Evolutionary conservation across 768 basidiomycete species (phyloP).

Genomic region (Kwoniella sp.): DNA sequence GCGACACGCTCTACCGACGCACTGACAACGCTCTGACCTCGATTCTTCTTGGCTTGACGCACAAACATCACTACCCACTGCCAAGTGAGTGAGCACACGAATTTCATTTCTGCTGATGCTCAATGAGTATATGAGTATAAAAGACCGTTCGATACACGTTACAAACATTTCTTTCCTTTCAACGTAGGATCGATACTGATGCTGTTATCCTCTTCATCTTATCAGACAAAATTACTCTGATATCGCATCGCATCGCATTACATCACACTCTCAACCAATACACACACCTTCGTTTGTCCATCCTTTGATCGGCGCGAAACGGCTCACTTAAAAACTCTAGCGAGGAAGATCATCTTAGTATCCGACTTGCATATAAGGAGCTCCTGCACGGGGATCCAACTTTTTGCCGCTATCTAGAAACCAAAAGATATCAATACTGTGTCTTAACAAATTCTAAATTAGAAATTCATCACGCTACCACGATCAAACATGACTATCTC

Average conservation of each 20-base stretch:
- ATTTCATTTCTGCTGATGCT: too few relatives aligned
- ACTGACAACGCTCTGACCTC: neutral
- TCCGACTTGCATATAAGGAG: too few relatives aligned
- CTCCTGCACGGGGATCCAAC: too few relatives aligned
- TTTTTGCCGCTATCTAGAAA: neutral
- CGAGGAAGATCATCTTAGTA: too few relatives aligned
- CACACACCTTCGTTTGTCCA: neutral
- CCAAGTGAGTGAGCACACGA: too few relatives aligned
- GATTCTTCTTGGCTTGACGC: constrained; percentile 1
- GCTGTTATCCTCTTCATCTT: neutral
- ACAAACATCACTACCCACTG: neutral
- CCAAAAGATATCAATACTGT: neutral
- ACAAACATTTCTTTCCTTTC: too few relatives aligned
- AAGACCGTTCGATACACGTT: too few relatives aligned
- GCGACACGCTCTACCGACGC: neutral
- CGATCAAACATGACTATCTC: neutral
- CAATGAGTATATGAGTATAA: too few relatives aligned
- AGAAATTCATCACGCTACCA: neutral
- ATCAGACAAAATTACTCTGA: too few relatives aligned
- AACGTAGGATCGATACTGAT: neutral
- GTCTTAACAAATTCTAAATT: too few relatives aligned
- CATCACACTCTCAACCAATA: neutral
- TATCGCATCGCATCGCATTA: neutral
- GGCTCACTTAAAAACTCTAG: neutral
- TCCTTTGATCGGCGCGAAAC: neutral